These are phyloP conservation scores for Suillus hirtellus DNA, from an alignment of 768 basidiomycete genomes.

Conservation along the genomic window DNA sequence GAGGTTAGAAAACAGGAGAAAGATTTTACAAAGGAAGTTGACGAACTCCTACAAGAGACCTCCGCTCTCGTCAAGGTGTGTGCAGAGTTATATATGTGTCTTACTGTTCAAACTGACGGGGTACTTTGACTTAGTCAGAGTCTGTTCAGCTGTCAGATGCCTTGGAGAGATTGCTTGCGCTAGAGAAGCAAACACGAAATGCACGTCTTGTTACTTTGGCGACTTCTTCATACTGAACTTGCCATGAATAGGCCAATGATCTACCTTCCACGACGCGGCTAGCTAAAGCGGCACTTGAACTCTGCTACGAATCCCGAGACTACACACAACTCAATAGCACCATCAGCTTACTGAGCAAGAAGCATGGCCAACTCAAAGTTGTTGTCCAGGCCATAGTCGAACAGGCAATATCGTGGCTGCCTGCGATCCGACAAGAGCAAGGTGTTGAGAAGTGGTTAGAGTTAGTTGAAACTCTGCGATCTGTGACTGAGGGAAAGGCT, in stretches of 20 bases:
- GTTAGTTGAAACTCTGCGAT: slow-evolving; percentile 83
- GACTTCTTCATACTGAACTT: slow-evolving; percentile 6
- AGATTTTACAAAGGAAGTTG: slow-evolving; percentile 85
- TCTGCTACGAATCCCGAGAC: slow-evolving; percentile 72
- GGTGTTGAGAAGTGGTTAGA: slow-evolving; percentile 82
- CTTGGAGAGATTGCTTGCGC: slow-evolving; percentile 81
- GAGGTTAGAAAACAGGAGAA: slow-evolving; percentile 84
- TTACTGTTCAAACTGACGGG: slow-evolving; percentile 13
- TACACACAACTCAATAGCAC: slow-evolving; percentile 70
- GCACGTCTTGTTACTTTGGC: slow-evolving; percentile 43
- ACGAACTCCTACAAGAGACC: slow-evolving; percentile 69
- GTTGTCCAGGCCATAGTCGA: slow-evolving; percentile 93
- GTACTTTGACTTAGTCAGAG: slow-evolving; percentile 62
- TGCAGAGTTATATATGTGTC: slow-evolving; percentile 22
- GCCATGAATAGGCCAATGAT: slow-evolving; percentile 78
- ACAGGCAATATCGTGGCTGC: slow-evolving; percentile 77
- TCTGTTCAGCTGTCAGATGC: slow-evolving; percentile 81
- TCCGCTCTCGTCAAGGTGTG: slow-evolving; percentile 71
- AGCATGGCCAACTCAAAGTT: slow-evolving; percentile 94
- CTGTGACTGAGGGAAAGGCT: slow-evolving; percentile 97
- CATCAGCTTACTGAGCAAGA: slow-evolving; percentile 78
- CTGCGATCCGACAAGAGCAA: slow-evolving; percentile 65
- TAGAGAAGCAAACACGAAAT: slow-evolving; percentile 98
- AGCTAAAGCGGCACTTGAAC: slow-evolving; percentile 68
- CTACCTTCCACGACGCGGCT: slow-evolving; percentile 87